Evolutionary conservation across 805 yeast species (phyloP), one percentile per base, ranked within the genome.

Genomic region (Candida chauliodis): DNA sequence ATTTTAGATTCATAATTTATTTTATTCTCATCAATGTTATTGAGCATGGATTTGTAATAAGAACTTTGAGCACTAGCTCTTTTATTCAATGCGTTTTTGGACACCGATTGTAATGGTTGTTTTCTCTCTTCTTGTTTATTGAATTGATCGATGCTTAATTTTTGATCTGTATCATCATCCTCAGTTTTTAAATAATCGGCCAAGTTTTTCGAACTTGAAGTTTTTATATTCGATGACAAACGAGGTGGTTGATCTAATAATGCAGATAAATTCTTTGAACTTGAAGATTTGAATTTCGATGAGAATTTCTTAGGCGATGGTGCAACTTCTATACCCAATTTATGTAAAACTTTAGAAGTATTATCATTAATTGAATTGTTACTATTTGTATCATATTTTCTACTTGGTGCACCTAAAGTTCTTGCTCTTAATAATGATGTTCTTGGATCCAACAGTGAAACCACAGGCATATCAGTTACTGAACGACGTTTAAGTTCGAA

Each of bases 381-480:
- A 9, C n/a, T n/a, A 8, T 29, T 22, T 6, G 19, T 10, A 2
- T 22, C 30, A 21, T 22, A 14, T 3, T 5, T 4, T 24, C 30
- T 19, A 21, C 13, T 21, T 14, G 61, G 59, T 7, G 61, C 35
- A 3, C 59, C 59, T 19, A 66, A 50, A 1, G 70, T 55, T 40
- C 58, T 59, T 5, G 73, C 72, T 30, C 73, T 44, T 23, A 65
- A 50, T 27, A 66, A 44, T 2, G 68, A 54, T 16, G 52, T 54
- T 38, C 58, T 55, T n/a, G 74, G 74, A 45, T 68, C 74, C 28
- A 68, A 55, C 32, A 18, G 30, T 3, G 70, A 61, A 11, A 40
- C 22, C 15, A 31, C 5, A 16, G 41, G 32, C 9, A 63, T 61
- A 30, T 55, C 66, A 8, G 67, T 56, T 2, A 52, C 55, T 38